These are phyloP conservation scores for Tuber melanosporum DNA, from an alignment of 495 filamentous ascomycete species.

Conservation along the genomic window DNA sequence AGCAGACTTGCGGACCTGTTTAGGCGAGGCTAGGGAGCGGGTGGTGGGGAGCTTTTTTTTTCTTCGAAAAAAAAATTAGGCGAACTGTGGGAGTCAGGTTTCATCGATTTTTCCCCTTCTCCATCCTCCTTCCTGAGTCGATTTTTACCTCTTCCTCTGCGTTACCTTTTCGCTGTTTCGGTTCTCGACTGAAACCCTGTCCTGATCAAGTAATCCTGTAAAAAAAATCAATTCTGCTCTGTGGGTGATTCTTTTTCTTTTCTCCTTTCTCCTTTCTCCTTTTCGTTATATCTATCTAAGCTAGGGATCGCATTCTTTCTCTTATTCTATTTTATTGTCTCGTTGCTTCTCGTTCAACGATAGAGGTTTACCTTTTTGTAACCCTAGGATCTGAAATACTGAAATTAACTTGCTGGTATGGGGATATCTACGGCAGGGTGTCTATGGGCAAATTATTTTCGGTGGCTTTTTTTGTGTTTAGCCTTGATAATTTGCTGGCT, in stretches of 20 bases:
- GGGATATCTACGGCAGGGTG: neutral
- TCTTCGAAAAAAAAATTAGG: neutral
- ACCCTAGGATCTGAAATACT: neutral
- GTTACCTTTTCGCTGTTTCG: neutral
- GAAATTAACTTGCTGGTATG: neutral
- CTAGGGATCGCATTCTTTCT: neutral
- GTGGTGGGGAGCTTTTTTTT: neutral
- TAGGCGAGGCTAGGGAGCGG: neutral
- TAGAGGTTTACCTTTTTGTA: conserved; percentile 6
- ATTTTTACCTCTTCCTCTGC: neutral
- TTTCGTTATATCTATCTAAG: neutral
- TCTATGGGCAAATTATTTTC: neutral
- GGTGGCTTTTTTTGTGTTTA: neutral
- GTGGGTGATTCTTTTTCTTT: neutral
- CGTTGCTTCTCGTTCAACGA: neutral
- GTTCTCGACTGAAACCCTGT: no score
- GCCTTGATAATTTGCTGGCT: neutral
- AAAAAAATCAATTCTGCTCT: conserved; percentile 5
- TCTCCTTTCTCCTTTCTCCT: neutral
- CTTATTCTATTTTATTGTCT: neutral
- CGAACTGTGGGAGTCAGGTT: conserved; percentile 13
- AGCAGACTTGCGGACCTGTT: neutral
- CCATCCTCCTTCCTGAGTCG: neutral
- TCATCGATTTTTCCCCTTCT: conserved; percentile 2
- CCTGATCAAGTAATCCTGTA: conserved; percentile 6